phyloP scores from a whole-genome alignment of 73 alveolate genomes.

The Paramecium sonneborni region DNA sequence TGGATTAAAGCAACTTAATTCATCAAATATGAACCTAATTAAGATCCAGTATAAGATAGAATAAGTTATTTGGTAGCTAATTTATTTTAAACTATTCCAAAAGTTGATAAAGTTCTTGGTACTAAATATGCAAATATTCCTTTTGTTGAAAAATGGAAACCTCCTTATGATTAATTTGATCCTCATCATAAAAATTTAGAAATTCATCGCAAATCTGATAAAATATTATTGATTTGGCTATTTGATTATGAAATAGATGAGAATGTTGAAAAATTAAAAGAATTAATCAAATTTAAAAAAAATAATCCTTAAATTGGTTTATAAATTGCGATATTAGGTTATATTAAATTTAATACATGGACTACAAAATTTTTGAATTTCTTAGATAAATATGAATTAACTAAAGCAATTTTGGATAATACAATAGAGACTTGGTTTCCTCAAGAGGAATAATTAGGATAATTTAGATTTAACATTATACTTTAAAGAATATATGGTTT shows the following conservation, averaged over 20 bases:
- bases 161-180: constrained; percentile 32
- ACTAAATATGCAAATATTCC: background rate
- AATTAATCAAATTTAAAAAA: background rate
- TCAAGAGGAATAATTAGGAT: background rate
- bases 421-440: constrained; percentile 54
- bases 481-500: constrained; percentile 5
- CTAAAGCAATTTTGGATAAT: background rate
- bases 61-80: constrained; percentile 6
- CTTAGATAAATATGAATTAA: background rate
- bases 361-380: background rate
- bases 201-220: background rate
- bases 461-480: background rate
- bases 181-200: background rate
- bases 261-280: background rate
- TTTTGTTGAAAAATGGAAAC: constrained; percentile 46
- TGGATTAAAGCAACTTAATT: background rate
- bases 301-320: background rate
- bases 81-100: background rate
- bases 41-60: background rate
- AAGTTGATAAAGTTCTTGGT: constrained; percentile 19
- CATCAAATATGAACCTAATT: background rate
- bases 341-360: background rate
- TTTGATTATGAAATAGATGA: constrained; percentile 49
- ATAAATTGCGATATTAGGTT: constrained; percentile 30
- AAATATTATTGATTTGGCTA: background rate